Conservation (phyloP, 306 rosid species). For the Mimosa bimucronata region DNA sequence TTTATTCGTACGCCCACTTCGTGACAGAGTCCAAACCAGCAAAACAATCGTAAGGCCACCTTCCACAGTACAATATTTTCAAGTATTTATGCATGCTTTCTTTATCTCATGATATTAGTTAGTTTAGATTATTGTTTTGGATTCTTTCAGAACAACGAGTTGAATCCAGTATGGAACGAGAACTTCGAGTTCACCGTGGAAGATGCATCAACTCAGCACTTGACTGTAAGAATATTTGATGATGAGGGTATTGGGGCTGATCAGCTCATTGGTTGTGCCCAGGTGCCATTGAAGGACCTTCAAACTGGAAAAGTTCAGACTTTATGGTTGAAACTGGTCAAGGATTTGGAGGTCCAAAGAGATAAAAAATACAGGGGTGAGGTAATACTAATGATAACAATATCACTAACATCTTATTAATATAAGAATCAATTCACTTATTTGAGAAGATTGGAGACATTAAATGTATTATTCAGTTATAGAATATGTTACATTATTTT, state of each 20-base stretch:
- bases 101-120: background rate
- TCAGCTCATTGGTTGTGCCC: conserved; percentile 83
- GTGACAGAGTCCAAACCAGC: conserved; percentile 70
- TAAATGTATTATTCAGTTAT: too few species aligned
- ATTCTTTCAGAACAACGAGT: conserved; percentile 66
- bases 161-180: conserved; percentile 96
- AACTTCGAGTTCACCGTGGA: conserved; percentile 80
- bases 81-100: background rate
- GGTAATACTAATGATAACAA: conserved; percentile 48
- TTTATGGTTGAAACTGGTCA: conserved; percentile 82
- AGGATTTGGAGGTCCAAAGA: conserved; percentile 82
- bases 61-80: background rate
- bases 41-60: conserved; percentile 68
- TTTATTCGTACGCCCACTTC: conserved; percentile 82
- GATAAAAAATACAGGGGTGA: conserved; percentile 85
- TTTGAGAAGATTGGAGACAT: too few species aligned
- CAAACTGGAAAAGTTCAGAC: conserved; percentile 86
- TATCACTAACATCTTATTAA: background rate
- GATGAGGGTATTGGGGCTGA: conserved; percentile 86
- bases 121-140: background rate
- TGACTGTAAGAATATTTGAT: conserved; percentile 82
- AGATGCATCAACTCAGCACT: conserved; percentile 75
- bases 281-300: conserved; percentile 64
- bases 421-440: too few species aligned
- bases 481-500: too few species aligned